Base-by-base conservation (phyloP, 2,329 filamentous ascomycete genomes). In the Ophiostoma ips region DNA sequence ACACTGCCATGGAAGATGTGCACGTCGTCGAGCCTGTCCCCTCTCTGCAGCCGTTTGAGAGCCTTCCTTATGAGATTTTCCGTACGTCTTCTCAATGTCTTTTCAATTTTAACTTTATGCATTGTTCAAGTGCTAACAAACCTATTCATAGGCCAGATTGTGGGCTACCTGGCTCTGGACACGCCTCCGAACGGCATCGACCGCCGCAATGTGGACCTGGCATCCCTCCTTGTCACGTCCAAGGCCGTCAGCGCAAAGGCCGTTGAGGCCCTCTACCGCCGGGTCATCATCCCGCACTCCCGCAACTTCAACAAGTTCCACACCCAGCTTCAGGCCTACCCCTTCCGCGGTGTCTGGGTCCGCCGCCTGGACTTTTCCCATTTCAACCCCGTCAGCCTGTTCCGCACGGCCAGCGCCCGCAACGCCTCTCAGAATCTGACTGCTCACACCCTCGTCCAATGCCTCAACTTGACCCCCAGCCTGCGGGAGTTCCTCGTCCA, bases 291-390 rank as follows among this genome's bases (percentile, higher is more conserved):
- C 57, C 85, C 86, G 6, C 85, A 89, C 69, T 90, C 86, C 24
- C 72, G 80, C 53, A 87, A 88, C 62, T 92, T 89, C 67, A 81
- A 81, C 61, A 90, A 90, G 66, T 87, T 88, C 58, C 74, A 88
- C 46, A 71, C 72, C 52, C 84, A 86, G 59, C 71, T 90, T 56
- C 69, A 71, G 43, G 68, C 75, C 52, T 80, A 88, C 61, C 76
- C 79, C 2, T 71, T 79, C 9, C 71, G 89, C 49, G 86, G 85
- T 43, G 82, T 79, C 37, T 79, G 89, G 58, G 84, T 90, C 41
- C 79, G 83, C 52, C 81, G 86, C 47, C 69, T 90, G 43, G 86
- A 92, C 66, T 89, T 92, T 60, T 88, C 84, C 55, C 85, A 89
- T 69, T 89, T 89, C 66, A 89, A 87, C 62, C 85, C 84, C 19